Base-by-base conservation (phyloP, 2,329 filamentous ascomycete species). In the Xylariaceae sp. region DNA sequence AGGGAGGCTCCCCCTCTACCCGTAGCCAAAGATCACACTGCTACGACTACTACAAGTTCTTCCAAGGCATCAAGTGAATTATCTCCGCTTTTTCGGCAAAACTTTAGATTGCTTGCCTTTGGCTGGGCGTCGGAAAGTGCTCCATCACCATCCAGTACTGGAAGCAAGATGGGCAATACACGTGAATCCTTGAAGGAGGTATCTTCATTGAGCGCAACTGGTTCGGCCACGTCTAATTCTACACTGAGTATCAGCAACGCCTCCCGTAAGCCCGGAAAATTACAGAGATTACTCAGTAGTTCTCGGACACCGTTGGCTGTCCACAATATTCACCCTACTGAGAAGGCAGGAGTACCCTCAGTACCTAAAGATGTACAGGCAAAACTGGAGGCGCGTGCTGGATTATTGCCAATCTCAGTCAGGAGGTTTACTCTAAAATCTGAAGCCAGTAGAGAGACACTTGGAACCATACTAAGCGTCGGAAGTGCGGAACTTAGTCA, bases 401-500 rank as follows among this genome's bases (percentile, higher is more conserved):
- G 68, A 19, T 59, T 63, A n/a, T 71, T 73, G 19, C 71, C 74
- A 0, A 64, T 70, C 47, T 66, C 70, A 14, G 68, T 73, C 1
- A 77, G 74, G 59, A 73, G 71, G 41, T 60, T 75, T 10, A 65
- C 69, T 5, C 61, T 79, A 44, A 75, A 72, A 44, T 67, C 70
- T 0, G 74, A 77, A 29, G 63, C 72, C n/a, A 81, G 76, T 63
- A 75, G 75, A 59, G 79, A 81, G 21, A 80, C 77, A 0, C 65
- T 81, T 21, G 77, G 77, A 49, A 81, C 79, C 1, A 81, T 82
- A 18, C 64, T 81, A 49, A 81, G 80, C 56, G 78, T 81, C 7
- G 78, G 76, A 5, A 81, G 78, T 47, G 67, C 76, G 18, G 77
- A 80, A 44, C 58, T 65, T 16, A 68, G 57, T 40, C 65, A 67